Evolutionary conservation across 495 filamentous ascomycete genomes (phyloP), one percentile per base, ranked within the genome.

Genomic region (Chaetomidium leptoderma): DNA sequence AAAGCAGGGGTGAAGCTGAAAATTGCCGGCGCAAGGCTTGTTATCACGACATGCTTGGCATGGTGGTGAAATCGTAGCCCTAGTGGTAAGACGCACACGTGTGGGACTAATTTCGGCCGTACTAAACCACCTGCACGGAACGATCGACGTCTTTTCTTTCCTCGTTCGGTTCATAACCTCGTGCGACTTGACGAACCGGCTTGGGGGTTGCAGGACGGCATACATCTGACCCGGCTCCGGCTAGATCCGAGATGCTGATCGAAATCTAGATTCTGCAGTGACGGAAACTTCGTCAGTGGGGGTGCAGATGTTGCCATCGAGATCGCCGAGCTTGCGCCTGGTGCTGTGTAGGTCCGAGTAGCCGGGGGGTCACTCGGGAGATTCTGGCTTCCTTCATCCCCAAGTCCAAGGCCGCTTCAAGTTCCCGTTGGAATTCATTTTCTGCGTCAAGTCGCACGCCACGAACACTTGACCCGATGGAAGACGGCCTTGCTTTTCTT

Each of bases 21-120:
- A 42, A 19, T 42, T 19, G 27, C 27, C 29, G 46, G 29, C 19
- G 47, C 21, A n/a, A 50, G 19, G 47, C 30, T 23, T 50, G 32
- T 16, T 50, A 35, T 50, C 47, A 26, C 47, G 32, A 36, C 47
- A 50, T 50, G 32, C 47, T 51, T 51, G 47, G 47, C 47, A 51
- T 51, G 47, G 47, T 51, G 47, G 47, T 51, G 47, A 51, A 14
- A 50, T 50, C 46, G 27, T 5, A 33, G 44, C 44, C 44, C 27
- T 30, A 14, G 8, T 13, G 27, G 29, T 17, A 46, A 39, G 29
- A 35, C 21, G 16, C 16, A 6, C 46, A 49, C 46, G 46, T 49
- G 46, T 16, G 33, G 17, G 16, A 11, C 16, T 29, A 30, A 19
- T n/a, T 23, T 19, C n/a, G 29, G 21, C n/a, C 36, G 3, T 6